Evolutionary conservation across 1,284 basidiomycete genomes (phyloP).

Genomic region (Pulveroboletus sp.): DNA sequence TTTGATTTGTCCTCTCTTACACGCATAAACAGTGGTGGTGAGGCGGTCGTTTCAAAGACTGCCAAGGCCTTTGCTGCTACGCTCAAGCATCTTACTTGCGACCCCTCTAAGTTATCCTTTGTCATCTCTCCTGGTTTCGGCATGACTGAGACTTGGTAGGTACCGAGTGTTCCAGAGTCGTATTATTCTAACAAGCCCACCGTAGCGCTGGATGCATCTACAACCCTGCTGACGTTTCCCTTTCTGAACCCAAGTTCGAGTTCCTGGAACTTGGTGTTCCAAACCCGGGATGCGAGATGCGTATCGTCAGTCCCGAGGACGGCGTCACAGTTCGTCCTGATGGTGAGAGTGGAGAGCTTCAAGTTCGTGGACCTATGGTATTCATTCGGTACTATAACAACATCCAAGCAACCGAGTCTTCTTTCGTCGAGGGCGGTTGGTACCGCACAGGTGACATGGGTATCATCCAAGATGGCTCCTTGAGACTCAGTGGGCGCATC

Average conservation of each 20-base stretch:
- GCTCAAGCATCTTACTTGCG: conserved; percentile 28
- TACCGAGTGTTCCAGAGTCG: background rate
- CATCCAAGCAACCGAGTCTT: conserved; percentile 33
- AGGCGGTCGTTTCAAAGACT: conserved; percentile 41
- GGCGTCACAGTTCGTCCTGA: conserved; percentile 23
- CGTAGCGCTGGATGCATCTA: conserved; percentile 39
- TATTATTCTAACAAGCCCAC: background rate
- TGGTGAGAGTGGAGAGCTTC: conserved; percentile 38
- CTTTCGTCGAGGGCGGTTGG: conserved; percentile 42
- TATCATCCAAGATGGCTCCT: conserved; percentile 35
- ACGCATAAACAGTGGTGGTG: conserved; percentile 39
- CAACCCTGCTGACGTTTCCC: conserved; percentile 18
- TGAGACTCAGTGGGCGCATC: conserved; percentile 41
- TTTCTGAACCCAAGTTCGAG: conserved; percentile 17
- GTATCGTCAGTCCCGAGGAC: conserved; percentile 31
- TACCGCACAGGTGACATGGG: conserved; percentile 44
- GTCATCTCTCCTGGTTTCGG: conserved; percentile 42
- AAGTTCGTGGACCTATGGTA: conserved; percentile 39
- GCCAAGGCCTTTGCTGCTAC: conserved; percentile 38
- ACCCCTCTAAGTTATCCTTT: conserved; percentile 20
- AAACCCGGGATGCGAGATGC: conserved; percentile 26
- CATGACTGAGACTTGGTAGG: conserved; percentile 43
- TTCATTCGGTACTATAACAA: conserved; percentile 42
- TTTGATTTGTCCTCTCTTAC: conserved; percentile 37
- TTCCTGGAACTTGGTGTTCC: conserved; percentile 29